phyloP scores from a whole-genome alignment of 2,329 filamentous ascomycete species.

The Trichocomaceae sp. region DNA sequence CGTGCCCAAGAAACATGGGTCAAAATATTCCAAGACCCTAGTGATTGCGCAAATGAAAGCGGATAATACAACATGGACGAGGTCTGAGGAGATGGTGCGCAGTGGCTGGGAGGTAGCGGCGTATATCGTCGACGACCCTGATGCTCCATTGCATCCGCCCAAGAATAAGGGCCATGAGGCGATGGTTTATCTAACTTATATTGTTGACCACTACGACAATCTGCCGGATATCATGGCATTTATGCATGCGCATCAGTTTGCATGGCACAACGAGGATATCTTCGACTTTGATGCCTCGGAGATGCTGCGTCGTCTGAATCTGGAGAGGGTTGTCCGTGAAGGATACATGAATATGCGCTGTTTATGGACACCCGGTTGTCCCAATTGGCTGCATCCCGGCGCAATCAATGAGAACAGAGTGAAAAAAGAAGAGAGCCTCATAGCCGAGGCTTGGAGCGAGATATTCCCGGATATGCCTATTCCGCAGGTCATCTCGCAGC shows the following conservation, averaged over 20 bases:
- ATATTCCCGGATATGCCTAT: constrained; percentile 41
- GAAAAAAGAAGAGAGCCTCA: constrained; percentile 43
- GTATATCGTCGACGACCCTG: constrained; percentile 49
- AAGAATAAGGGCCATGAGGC: constrained; percentile 58
- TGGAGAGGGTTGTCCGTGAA: constrained; percentile 44
- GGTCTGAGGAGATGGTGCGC: constrained; percentile 47
- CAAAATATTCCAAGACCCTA: constrained; percentile 48
- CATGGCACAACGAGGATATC: constrained; percentile 56
- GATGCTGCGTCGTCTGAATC: constrained; percentile 47
- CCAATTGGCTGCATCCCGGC: constrained; percentile 50
- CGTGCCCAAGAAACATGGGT: constrained; percentile 38
- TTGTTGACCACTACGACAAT: constrained; percentile 56
- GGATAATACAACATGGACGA: constrained; percentile 35
- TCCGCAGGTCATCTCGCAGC: constrained; percentile 49
- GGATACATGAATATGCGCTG: constrained; percentile 59
- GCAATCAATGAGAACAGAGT: constrained; percentile 32
- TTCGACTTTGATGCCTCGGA: constrained; percentile 45
- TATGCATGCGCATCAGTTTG: constrained; percentile 51
- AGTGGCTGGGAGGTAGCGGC: constrained; percentile 41
- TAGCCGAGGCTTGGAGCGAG: constrained; percentile 43
- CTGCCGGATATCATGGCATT: constrained; percentile 55
- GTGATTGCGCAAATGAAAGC: constrained; percentile 29
- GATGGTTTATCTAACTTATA: constrained; percentile 57
- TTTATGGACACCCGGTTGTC: constrained; percentile 52
- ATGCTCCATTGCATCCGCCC: constrained; percentile 45